A percentile compares a stretch with the other conserved stretches of the same genome.
phyloP scores from a whole-genome alignment of 2,329 filamentous ascomycete genomes.

The Tolypocladium endophyticum region DNA sequence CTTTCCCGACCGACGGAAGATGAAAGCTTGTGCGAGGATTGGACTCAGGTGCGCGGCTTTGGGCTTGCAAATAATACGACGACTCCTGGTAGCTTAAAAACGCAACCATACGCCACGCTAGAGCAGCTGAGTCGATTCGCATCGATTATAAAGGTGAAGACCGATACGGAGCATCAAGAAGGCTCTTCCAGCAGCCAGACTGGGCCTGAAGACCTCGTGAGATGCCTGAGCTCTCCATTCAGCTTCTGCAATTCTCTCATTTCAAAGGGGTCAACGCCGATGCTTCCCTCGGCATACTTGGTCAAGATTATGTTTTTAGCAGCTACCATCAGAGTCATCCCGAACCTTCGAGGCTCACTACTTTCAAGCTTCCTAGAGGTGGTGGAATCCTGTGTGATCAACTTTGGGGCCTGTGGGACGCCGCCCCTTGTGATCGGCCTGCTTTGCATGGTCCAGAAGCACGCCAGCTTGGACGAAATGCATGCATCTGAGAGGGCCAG shows the following conservation, averaged over 20 bases:
- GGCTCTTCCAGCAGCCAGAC: neutral
- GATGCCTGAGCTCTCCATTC: constrained; percentile 21
- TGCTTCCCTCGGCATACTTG: constrained; percentile 23
- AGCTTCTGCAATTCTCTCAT: constrained; percentile 28
- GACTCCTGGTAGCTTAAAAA: neutral
- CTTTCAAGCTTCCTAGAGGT: constrained; percentile 25
- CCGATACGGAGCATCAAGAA: neutral
- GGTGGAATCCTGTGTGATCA: constrained; percentile 19
- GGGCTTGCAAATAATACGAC: neutral
- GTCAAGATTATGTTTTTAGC: constrained; percentile 27
- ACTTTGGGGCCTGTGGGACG: constrained; percentile 21
- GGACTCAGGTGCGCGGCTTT: neutral
- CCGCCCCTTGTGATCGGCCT: constrained; percentile 22
- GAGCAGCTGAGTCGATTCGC: constrained; percentile 2
- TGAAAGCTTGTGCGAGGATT: neutral
- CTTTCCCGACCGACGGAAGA: neutral
- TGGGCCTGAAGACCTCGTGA: constrained; percentile 18
- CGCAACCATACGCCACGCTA: neutral
- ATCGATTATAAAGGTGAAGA: neutral
- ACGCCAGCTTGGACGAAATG: constrained; percentile 16
- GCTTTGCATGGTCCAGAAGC: constrained; percentile 23
- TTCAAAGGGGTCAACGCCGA: constrained; percentile 21
- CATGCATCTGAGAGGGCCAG: constrained; percentile 20
- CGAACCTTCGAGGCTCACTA: constrained; percentile 21
- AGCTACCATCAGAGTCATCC: constrained; percentile 21